Percentiles rank a stretch among this genome's conserved stretches.
Conservation (phyloP, 2,329 filamentous ascomycete species). For the Calonectria montana region DNA sequence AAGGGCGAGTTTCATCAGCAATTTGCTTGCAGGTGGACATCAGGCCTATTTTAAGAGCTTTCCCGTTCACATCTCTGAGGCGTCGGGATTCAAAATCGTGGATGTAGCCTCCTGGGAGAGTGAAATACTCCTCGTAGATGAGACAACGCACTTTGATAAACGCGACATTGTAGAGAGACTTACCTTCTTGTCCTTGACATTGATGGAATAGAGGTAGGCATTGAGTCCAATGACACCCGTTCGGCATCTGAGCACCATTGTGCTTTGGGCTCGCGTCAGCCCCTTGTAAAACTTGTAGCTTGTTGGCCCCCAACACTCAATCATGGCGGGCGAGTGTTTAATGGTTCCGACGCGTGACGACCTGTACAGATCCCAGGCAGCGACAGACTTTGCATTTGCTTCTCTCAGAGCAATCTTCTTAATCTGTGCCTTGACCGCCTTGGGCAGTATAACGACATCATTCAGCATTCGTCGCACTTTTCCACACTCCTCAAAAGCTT, state of each 20-base stretch:
- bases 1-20: background rate
- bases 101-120: conserved; percentile 22
- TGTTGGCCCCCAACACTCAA: background rate
- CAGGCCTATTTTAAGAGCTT: conserved; percentile 24
- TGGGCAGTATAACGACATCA: background rate
- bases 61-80: conserved; percentile 14
- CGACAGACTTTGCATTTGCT: background rate
- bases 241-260: background rate
- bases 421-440: background rate
- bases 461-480: background rate
- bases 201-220: background rate
- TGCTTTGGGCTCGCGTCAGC: background rate
- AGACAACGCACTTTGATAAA: conserved; percentile 22
- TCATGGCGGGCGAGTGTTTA: background rate
- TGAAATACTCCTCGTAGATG: conserved; percentile 28
- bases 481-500: background rate
- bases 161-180: background rate
- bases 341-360: background rate
- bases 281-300: background rate
- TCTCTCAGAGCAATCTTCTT: background rate
- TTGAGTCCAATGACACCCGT: background rate
- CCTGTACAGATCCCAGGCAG: background rate
- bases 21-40: conserved; percentile 28
- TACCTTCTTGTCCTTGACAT: background rate
- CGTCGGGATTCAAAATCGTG: conserved; percentile 11